Base-by-base conservation (phyloP, 345 rosid genomes). In the Salix brachista region DNA sequence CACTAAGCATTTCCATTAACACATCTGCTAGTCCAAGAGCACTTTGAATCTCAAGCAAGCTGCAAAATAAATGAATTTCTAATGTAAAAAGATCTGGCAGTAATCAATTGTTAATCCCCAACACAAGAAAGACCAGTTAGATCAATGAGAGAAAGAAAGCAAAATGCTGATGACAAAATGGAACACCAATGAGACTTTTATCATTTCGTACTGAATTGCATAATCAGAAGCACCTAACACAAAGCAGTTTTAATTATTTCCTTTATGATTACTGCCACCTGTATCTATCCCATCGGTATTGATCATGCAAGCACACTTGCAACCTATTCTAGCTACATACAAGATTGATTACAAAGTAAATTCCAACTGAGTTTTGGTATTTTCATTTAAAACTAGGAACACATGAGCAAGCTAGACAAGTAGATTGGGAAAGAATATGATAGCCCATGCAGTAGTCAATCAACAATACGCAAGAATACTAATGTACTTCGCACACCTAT, bases 1-100 rank as follows among this genome's bases (percentile, higher is more conserved):
- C 98, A 73, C 91, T 81, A 67, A 95, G 93, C 91, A 95, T 93
- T 86, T 95, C 99, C 78, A 71, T 80, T 81, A 95, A 83, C 69
- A 95, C 86, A 84, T 91, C 96, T 42, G 92, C 90, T 65, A 91
- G 61, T 72, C 92, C 94, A 70, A 30, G 80, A 67, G 98, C 99
- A 75, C 75, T 90, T 84, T 89, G 89, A 85, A 95, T 89, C 86
- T 95, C 99, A 46, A 84, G 78, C 82, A 80, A 70, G 80, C 99
- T 95, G 89, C 64, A 77, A 86, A 81, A 72, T 30, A 28, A 56
- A 71, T 37, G 28, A 74, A 65, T 39, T 44, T 65, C 25, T 39
- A 76, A 13, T 10, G 56, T 30, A 67, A 72, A 44, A 65, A 19
- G 3, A 21, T 34, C 44, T 17, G 23, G 11, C 7, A 28, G 21